phyloP scores from a whole-genome alignment of 169 alveolate species.

The Babesia divergens region DNA sequence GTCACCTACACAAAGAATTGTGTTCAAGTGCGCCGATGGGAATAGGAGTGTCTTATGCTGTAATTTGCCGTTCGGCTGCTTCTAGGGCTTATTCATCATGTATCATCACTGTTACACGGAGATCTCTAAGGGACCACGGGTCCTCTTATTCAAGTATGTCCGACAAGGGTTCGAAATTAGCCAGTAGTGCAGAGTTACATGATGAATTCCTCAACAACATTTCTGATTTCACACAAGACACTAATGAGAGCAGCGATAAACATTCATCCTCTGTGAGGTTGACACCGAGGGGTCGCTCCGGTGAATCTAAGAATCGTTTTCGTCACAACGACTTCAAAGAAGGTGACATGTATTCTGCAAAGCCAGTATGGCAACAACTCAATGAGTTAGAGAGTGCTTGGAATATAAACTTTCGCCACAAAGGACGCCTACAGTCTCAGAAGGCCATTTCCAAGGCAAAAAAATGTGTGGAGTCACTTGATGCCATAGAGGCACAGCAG shows the following conservation, averaged over 20 bases:
- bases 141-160: too few relatives aligned
- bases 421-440: conserved; percentile 45
- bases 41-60: too few relatives aligned
- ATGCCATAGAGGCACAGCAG: conserved; percentile 28
- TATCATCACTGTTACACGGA: too few relatives aligned
- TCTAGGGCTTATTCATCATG: too few relatives aligned
- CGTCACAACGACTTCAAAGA: conserved; percentile 15
- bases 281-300: not conserved
- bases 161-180: too few relatives aligned
- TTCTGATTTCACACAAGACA: not conserved
- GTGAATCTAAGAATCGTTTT: conserved; percentile 26
- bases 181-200: conserved; percentile 10
- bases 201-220: conserved; percentile 42
- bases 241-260: not conserved
- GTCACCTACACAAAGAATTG: too few relatives aligned
- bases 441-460: conserved; percentile 55
- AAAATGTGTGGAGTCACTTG: conserved; percentile 45
- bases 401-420: conserved; percentile 48
- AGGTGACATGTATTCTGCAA: conserved; percentile 59
- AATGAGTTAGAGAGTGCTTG: conserved; percentile 57
- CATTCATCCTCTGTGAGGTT: conserved; percentile 3
- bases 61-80: too few relatives aligned
- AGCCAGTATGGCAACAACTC: conserved; percentile 68
- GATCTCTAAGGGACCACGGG: too few relatives aligned
- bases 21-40: too few relatives aligned